phyloP scores from a whole-genome alignment of 2,329 filamentous ascomycete species.

The Ceratocystis cubensis region DNA sequence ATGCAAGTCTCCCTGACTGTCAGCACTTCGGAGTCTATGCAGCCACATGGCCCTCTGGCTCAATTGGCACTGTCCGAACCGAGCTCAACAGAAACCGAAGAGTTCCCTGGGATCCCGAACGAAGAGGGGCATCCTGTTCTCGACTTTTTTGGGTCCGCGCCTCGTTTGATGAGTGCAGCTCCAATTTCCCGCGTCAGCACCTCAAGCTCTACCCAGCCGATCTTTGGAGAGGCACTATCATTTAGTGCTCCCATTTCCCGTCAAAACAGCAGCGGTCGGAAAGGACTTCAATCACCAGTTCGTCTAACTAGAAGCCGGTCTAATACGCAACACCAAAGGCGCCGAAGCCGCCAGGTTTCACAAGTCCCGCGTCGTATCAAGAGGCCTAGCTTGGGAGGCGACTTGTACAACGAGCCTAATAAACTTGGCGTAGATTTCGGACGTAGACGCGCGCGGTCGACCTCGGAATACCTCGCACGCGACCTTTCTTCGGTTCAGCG shows the following conservation, averaged over 20 bases:
- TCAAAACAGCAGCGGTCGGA: conserved; percentile 39
- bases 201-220: conserved; percentile 27
- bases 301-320: conserved; percentile 39
- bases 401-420: conserved; percentile 40
- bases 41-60: conserved; percentile 47
- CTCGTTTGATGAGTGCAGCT: conserved; percentile 38
- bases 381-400: conserved; percentile 42
- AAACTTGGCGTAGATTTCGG: conserved; percentile 24
- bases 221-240: conserved; percentile 7
- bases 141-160: conserved; percentile 18
- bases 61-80: conserved; percentile 40
- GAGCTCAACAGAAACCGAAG: conserved; percentile 1
- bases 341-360: conserved; percentile 29
- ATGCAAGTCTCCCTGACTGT: conserved; percentile 51
- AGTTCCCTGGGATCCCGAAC: conserved; percentile 7
- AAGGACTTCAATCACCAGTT: conserved; percentile 41
- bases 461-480: conserved; percentile 20
- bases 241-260: conserved; percentile 22
- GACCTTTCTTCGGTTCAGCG: conserved; percentile 32
- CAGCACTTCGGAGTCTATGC: conserved; percentile 53
- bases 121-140: conserved; percentile 18
- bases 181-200: conserved; percentile 45
- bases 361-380: conserved; percentile 38
- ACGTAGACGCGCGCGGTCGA: conserved; percentile 16
- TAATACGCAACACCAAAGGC: conserved; percentile 43